A percentile compares a stretch with the other conserved stretches of the same genome.
Evolutionary conservation across 176 grass and related monocot genomes (phyloP).

Genomic region (Aegilops umbellulata): DNA sequence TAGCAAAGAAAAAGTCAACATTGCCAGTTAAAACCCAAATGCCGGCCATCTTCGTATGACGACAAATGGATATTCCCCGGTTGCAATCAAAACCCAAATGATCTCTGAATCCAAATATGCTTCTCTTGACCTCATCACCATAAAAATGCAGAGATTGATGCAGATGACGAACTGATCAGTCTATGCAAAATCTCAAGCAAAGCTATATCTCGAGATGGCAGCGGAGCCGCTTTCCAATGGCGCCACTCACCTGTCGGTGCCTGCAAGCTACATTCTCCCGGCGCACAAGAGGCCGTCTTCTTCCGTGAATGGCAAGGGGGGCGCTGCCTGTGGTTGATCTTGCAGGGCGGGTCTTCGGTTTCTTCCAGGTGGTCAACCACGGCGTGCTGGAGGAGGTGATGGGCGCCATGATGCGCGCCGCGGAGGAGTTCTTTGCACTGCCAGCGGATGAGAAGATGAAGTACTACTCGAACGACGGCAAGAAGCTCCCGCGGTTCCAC

Average conservation of each 20-base stretch:
- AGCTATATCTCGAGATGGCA: background rate
- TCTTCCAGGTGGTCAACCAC: conserved; percentile 43
- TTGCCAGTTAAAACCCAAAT: too few relatives aligned
- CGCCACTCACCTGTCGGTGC: background rate
- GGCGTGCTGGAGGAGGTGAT: conserved; percentile 35
- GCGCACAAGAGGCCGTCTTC: background rate
- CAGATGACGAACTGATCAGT: background rate
- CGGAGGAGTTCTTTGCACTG: conserved; percentile 29
- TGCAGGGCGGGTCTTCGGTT: conserved; percentile 18
- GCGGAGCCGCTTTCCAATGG: conserved; percentile 24
- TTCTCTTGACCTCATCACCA: background rate
- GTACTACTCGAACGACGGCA: conserved; percentile 31
- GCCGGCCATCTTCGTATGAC: too few relatives aligned
- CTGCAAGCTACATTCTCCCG: conserved; percentile 9
- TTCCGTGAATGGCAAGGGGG: background rate
- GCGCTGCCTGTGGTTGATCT: background rate
- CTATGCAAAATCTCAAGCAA: background rate
- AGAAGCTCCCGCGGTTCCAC: conserved; percentile 24
- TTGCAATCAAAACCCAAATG: background rate
- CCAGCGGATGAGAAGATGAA: conserved; percentile 23
- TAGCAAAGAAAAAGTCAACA: too few relatives aligned
- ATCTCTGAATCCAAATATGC: conserved; percentile 17
- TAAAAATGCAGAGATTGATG: background rate
- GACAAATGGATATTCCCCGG: too few relatives aligned
- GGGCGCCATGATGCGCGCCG: background rate